Evolutionary conservation across 2,329 filamentous ascomycete genomes (phyloP), one percentile per base, ranked within the genome.

Genomic region (Erysiphe pulchra): DNA sequence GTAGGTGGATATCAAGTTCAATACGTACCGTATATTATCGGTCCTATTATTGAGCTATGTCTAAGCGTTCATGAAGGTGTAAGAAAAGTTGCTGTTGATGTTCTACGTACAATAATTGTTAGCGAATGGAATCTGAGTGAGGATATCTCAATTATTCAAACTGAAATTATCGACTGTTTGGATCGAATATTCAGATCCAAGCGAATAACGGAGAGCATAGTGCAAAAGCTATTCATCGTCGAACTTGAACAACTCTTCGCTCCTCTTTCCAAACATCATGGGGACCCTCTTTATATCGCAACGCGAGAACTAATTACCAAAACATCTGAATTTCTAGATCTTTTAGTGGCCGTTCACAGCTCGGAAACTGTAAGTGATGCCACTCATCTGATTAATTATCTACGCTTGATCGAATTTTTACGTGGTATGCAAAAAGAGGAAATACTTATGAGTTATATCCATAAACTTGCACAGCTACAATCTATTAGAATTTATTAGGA

Each of bases 1-100:
- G 80, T 95, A 68, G 92, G 90, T 47, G 90, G 90, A 1, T 98
- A 94, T 57, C 90, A 98, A 62, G 90, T 98, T 17, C 90, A 95
- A 62, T 98, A 95, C 59, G 90, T 98, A 30, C 90, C 92, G 6
- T 77, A 80, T 12, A 69, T 98, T 6, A 85, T 98, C 8, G 79
- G 80, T 1, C 85, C 86, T 0, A 90, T 95, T 44, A 81, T 95
- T 20, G 84, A 92, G 60, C 70, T 98, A 10, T 98, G 90, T 57
- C 68, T 98, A 47, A 95, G 87, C 57, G 85, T 95, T 4, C 90
- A 98, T 53, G 84, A 92, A 59, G 86, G 86, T 3, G 65, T 98
- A 47, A 74, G 90, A 49, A 75, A 75, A 50, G 90, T 92, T 60
- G 90, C 87, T 0, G 85, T 94, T 30, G 82, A 93, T 59, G 81